Conservation (phyloP, 1,284 basidiomycete genomes). For the Microbotryum silenes-acaulis region DNA sequence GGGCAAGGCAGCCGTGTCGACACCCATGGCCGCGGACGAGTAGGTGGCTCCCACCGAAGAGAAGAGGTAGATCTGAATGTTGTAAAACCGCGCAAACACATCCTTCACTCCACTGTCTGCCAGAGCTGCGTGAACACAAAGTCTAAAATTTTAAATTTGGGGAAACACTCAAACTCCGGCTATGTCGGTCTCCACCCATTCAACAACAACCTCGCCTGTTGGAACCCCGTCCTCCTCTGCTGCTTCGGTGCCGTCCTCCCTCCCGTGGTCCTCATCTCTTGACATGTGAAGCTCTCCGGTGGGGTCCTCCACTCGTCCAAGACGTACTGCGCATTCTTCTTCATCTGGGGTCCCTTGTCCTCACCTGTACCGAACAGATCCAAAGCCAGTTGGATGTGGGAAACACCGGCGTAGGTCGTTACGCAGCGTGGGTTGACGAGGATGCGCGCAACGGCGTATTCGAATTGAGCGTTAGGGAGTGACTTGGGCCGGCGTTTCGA, state of each 20-base stretch:
- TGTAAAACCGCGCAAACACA: too few species aligned
- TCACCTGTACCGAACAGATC: constrained; percentile 76
- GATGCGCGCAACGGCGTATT: constrained; percentile 63
- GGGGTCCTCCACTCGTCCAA: constrained; percentile 89
- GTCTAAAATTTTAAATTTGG: too few species aligned
- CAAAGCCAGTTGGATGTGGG: constrained; percentile 79
- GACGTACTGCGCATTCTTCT: constrained; percentile 55
- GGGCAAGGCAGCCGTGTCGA: too few species aligned
- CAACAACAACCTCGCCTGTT: constrained; percentile 31
- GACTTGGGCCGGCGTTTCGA: constrained; percentile 36
- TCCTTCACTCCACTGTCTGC: too few species aligned
- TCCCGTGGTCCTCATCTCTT: constrained; percentile 64
- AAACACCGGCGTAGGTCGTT: constrained; percentile 91
- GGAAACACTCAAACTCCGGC: neutral
- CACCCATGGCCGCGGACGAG: too few species aligned
- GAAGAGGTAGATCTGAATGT: too few species aligned
- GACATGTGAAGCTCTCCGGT: constrained; percentile 90
- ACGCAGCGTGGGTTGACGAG: constrained; percentile 89
- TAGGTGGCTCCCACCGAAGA: too few species aligned
- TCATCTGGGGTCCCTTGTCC: constrained; percentile 48
- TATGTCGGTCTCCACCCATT: constrained; percentile 32
- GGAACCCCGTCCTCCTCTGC: constrained; percentile 73
- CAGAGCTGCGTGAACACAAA: too few species aligned
- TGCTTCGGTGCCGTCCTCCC: constrained; percentile 77
- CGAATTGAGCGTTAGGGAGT: constrained; percentile 79